A percentile compares a stretch with the other conserved stretches of the same genome.
Conservation (phyloP, 2,329 filamentous ascomycete genomes). For the Apiospora saccharicola region DNA sequence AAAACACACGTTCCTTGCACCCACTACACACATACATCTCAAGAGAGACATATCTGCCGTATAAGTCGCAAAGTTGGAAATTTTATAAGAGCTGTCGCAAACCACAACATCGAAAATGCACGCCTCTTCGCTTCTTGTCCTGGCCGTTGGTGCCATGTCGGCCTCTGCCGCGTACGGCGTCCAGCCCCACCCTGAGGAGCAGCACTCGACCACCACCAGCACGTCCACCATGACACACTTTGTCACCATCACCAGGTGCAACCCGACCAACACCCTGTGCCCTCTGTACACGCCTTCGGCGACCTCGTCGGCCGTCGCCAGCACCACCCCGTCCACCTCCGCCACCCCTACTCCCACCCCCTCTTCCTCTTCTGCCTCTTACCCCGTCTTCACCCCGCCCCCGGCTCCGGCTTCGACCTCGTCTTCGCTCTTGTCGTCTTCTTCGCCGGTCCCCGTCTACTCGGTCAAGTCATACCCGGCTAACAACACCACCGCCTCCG, state of each 20-base stretch:
- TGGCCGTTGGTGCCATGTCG: slow-evolving; percentile 39
- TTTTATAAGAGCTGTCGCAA: neutral
- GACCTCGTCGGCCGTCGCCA: slow-evolving; percentile 8
- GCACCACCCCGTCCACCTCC: slow-evolving; percentile 22
- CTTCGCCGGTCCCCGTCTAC: slow-evolving; percentile 21
- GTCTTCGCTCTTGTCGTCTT: slow-evolving; percentile 26
- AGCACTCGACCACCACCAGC: slow-evolving; percentile 37
- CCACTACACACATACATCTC: slow-evolving; percentile 18
- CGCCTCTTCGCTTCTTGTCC: slow-evolving; percentile 37
- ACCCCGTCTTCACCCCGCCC: no score
- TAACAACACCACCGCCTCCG: slow-evolving; percentile 25
- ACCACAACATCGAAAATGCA: slow-evolving; percentile 37
- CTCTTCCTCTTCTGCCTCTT: slow-evolving; percentile 28
- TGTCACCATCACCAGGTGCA: slow-evolving; percentile 41
- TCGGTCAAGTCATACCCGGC: slow-evolving; percentile 22
- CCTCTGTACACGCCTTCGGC: slow-evolving; percentile 39
- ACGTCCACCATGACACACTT: slow-evolving; percentile 40
- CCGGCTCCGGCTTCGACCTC: slow-evolving; percentile 6
- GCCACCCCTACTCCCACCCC: neutral
- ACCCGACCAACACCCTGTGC: slow-evolving; percentile 30
- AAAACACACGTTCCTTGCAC: neutral
- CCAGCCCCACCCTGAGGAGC: no score
- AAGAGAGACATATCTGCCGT: slow-evolving; percentile 22
- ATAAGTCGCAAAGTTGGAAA: slow-evolving; percentile 7
- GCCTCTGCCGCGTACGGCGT: slow-evolving; percentile 34